These are phyloP conservation scores for Uronychia setigera DNA, from an alignment of 73 alveolate species.

Conservation along the genomic window DNA sequence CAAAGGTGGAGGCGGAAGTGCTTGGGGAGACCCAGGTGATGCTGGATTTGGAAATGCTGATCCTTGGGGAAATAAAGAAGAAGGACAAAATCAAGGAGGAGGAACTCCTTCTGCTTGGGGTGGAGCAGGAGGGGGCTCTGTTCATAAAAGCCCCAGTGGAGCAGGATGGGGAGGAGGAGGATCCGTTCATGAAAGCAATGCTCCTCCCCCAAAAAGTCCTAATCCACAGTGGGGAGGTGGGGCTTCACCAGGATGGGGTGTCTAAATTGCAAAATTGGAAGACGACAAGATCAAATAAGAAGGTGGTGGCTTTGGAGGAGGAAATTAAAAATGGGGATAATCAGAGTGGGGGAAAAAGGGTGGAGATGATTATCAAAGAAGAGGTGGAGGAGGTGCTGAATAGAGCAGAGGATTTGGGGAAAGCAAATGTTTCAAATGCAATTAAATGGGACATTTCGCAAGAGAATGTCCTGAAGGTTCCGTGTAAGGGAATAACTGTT, in stretches of 20 bases:
- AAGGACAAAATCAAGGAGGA: background rate
- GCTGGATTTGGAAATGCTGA: background rate
- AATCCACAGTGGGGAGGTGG: background rate
- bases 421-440: constrained; percentile 8
- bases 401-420: background rate
- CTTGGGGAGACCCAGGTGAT: background rate
- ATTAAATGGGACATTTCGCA: constrained; percentile 8
- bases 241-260: background rate
- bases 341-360: background rate
- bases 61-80: background rate
- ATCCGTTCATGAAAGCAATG: background rate
- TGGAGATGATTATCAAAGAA: background rate
- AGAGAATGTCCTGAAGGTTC: constrained; percentile 3
- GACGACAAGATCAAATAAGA: background rate
- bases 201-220: background rate
- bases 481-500: background rate
- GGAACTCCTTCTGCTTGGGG: background rate
- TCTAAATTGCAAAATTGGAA: background rate
- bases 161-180: constrained; percentile 2
- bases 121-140: background rate
- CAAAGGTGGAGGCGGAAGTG: background rate
- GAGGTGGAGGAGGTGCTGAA: constrained; percentile 9
- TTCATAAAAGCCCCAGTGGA: background rate
- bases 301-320: background rate
- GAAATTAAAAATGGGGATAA: background rate